Evolutionary conservation across 2,329 filamentous ascomycete genomes (phyloP).

Genomic region (Dactylellina sp.): DNA sequence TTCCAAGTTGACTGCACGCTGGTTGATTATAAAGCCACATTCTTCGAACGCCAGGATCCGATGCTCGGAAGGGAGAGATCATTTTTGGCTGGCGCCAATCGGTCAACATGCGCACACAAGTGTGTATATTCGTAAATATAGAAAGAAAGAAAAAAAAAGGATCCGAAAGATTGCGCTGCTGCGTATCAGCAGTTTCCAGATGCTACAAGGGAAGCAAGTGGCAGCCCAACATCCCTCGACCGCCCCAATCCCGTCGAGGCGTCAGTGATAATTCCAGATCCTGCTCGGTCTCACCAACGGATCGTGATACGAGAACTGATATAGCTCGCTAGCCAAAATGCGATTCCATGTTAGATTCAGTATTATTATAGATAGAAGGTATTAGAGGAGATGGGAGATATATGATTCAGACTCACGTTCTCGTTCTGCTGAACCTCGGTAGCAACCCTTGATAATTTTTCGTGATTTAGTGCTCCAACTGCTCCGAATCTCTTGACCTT

Average conservation of each 20-base stretch:
- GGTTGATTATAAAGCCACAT: background rate
- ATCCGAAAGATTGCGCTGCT: background rate
- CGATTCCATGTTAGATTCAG: slow-evolving; percentile 6
- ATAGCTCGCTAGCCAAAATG: slow-evolving; percentile 54
- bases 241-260: slow-evolving; percentile 86
- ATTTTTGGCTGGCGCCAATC: background rate
- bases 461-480: slow-evolving; percentile 85
- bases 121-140: too few species aligned
- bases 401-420: slow-evolving; percentile 72
- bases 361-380: slow-evolving; percentile 6
- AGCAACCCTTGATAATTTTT: slow-evolving; percentile 85
- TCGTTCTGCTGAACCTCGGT: slow-evolving; percentile 90
- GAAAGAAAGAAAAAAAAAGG: background rate
- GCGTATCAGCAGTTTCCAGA: background rate
- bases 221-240: slow-evolving; percentile 87
- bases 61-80: slow-evolving; percentile 10
- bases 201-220: slow-evolving; percentile 82
- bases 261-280: slow-evolving; percentile 67
- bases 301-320: slow-evolving; percentile 59
- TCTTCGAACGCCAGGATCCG: slow-evolving; percentile 33
- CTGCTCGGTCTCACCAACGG: slow-evolving; percentile 53
- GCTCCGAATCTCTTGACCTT: slow-evolving; percentile 85
- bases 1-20: background rate
- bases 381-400: too few species aligned
- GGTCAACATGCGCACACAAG: too few species aligned